These are phyloP conservation scores for Diaporthe capsici DNA, from an alignment of 2,329 filamentous ascomycete species.

Conservation along the genomic window DNA sequence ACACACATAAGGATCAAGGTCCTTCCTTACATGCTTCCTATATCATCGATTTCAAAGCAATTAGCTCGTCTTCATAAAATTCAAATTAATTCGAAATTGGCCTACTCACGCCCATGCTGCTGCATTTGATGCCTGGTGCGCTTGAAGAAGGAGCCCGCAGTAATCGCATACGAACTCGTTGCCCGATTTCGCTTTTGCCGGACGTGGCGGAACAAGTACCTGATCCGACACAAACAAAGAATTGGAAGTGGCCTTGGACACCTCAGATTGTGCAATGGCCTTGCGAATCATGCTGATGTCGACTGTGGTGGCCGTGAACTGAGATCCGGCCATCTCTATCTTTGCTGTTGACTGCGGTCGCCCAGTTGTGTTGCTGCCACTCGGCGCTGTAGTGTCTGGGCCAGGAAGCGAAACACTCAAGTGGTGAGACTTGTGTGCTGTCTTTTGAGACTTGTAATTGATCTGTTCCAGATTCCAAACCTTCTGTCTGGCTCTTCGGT, in stretches of 20 bases:
- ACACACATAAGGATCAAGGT: not conserved
- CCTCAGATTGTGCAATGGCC: not conserved
- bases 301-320: not conserved
- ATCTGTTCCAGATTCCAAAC: not conserved
- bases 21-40: not conserved
- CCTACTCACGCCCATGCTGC: not conserved
- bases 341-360: not conserved
- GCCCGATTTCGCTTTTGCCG: not conserved
- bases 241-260: not conserved
- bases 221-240: not conserved
- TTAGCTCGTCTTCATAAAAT: too few species aligned
- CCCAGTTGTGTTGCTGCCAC: fast-evolving
- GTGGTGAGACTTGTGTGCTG: not conserved
- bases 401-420: not conserved
- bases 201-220: not conserved
- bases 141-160: not conserved
- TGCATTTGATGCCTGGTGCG: not conserved
- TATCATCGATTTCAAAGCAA: too few species aligned
- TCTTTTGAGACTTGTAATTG: not conserved
- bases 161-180: not conserved
- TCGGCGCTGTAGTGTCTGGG: not conserved
- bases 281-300: not conserved
- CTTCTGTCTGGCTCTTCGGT: not conserved
- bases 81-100: too few species aligned
- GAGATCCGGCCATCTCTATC: not conserved